Evolutionary conservation across 805 yeast species (phyloP).

Genomic region (Sugiyamaella mastotermitis): DNA sequence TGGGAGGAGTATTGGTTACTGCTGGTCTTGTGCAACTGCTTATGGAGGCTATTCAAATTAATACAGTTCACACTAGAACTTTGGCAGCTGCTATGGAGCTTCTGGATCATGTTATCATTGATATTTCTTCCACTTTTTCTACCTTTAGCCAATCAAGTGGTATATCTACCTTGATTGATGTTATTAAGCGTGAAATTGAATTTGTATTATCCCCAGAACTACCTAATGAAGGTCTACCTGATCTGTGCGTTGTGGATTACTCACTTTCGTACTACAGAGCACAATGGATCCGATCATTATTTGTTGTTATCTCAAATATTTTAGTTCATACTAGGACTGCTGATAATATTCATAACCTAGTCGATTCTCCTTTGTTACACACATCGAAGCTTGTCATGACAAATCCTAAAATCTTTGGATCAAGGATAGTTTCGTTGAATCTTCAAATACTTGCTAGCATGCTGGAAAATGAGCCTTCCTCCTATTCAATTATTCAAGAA

Average conservation of each 20-base stretch:
- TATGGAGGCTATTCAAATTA: slow-evolving; percentile 50
- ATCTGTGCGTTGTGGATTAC: slow-evolving; percentile 39
- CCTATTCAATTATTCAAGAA: slow-evolving; percentile 73
- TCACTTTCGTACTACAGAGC: slow-evolving; percentile 23
- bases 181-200: slow-evolving; percentile 57
- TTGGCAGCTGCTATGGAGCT: slow-evolving; percentile 60
- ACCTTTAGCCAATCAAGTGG: slow-evolving; percentile 67
- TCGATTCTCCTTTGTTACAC: slow-evolving; percentile 72
- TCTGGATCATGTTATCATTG: slow-evolving; percentile 36
- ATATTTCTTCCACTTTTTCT: slow-evolving; percentile 41
- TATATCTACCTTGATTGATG: slow-evolving; percentile 51
- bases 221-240: slow-evolving; percentile 36
- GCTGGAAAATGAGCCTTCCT: slow-evolving; percentile 87
- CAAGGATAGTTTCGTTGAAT: slow-evolving; percentile 51
- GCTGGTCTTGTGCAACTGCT: slow-evolving; percentile 73
- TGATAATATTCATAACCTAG: slow-evolving; percentile 75
- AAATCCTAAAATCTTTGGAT: slow-evolving; percentile 61
- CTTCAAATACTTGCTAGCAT: slow-evolving; percentile 62
- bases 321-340: slow-evolving; percentile 66
- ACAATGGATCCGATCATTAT: slow-evolving; percentile 47
- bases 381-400: slow-evolving; percentile 54
- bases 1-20: slow-evolving; percentile 44
- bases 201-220: slow-evolving; percentile 39
- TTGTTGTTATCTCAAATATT: slow-evolving; percentile 58
- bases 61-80: slow-evolving; percentile 48